These are phyloP conservation scores for Fomitopsis schrenkii DNA, from an alignment of 1,284 basidiomycete species.

Conservation along the genomic window DNA sequence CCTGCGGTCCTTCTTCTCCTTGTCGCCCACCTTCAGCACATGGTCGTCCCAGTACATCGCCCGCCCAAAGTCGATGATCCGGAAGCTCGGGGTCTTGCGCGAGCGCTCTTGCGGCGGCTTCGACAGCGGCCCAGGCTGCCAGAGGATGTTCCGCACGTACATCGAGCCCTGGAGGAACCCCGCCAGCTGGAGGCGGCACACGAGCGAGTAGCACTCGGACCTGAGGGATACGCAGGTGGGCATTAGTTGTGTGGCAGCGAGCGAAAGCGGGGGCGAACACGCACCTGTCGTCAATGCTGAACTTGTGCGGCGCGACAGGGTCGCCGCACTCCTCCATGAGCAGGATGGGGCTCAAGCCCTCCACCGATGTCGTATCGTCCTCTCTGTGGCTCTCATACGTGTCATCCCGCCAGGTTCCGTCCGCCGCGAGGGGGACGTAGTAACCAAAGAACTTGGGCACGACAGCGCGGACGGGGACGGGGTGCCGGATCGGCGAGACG, in stretches of 20 bases:
- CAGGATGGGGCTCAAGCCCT: constrained; percentile 39
- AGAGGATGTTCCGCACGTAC: constrained; percentile 41
- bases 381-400: constrained; percentile 2
- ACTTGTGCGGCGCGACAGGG: constrained; percentile 25
- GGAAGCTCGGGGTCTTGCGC: constrained; percentile 34
- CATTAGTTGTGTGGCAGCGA: not conserved
- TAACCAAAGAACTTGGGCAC: constrained; percentile 55
- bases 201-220: constrained; percentile 38
- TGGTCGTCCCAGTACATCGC: constrained; percentile 6
- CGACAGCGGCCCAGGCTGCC: constrained; percentile 41
- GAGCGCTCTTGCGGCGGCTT: constrained; percentile 24
- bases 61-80: constrained; percentile 51
- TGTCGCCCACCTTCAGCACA: not conserved
- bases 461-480: constrained; percentile 41
- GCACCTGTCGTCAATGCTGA: constrained; percentile 33
- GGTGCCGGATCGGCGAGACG: constrained; percentile 35
- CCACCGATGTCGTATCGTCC: constrained; percentile 6
- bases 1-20: not conserved
- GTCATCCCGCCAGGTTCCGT: constrained; percentile 6
- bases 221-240: constrained; percentile 19
- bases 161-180: constrained; percentile 40
- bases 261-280: constrained; percentile 3
- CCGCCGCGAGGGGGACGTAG: constrained; percentile 30
- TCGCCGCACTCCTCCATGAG: constrained; percentile 48
- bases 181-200: constrained; percentile 37